Evolutionary conservation across 331 rosid genomes (phyloP).

Genomic region (Erythrophleum ivorense): DNA sequence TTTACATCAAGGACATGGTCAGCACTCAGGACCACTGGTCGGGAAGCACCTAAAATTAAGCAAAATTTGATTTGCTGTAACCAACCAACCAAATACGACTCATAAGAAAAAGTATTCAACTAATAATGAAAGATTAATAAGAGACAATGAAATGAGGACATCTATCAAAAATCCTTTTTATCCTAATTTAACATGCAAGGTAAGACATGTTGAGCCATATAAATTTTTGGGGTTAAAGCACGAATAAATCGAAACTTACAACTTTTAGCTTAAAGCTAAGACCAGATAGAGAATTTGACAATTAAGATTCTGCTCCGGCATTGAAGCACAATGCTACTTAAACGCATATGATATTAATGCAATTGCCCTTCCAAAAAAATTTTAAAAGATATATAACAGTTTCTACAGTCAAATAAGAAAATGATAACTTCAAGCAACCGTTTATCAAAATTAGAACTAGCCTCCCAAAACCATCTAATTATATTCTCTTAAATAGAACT

Average conservation of each 20-base stretch:
- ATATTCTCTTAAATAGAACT: not conserved
- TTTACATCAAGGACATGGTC: not conserved
- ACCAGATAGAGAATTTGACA: not conserved
- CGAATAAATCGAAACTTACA: slow-evolving; percentile 4
- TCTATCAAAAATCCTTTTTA: not conserved
- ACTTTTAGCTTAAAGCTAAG: slow-evolving; percentile 20
- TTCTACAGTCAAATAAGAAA: not conserved
- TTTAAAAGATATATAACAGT: not conserved
- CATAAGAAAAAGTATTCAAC: not conserved
- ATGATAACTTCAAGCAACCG: not conserved
- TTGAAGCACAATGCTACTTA: not conserved
- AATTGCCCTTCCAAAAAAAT: not conserved
- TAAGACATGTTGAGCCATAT: not conserved
- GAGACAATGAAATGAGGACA: not conserved
- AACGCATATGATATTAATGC: not conserved
- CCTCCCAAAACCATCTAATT: not conserved
- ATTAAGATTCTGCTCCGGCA: slow-evolving; percentile 11
- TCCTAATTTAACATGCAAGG: not conserved
- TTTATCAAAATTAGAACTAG: not conserved
- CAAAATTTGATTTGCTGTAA: not conserved
- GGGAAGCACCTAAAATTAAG: not conserved
- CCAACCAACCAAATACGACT: not conserved
- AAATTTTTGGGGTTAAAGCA: slow-evolving; percentile 4
- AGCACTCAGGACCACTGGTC: not conserved
- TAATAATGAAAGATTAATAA: not conserved